Evolutionary conservation across 306 rosid genomes (phyloP).

Genomic region (Heteromeles arbutifolia): DNA sequence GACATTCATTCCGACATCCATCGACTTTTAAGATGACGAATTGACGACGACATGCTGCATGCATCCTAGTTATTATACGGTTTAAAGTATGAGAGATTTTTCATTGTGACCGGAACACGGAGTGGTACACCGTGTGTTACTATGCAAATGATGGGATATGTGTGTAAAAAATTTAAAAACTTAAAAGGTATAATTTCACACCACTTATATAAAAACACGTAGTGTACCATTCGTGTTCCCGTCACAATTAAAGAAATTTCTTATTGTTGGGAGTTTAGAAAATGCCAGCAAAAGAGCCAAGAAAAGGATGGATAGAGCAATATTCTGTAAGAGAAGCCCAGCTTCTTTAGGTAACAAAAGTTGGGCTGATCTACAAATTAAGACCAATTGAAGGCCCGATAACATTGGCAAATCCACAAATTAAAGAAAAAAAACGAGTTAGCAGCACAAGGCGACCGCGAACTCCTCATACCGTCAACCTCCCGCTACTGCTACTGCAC

Average conservation of each 20-base stretch:
- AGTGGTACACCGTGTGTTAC: too few relatives aligned
- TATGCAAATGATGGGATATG: too few relatives aligned
- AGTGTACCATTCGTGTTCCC: too few relatives aligned
- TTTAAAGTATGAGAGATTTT: too few relatives aligned
- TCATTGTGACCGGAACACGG: too few relatives aligned
- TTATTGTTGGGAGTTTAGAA: neutral
- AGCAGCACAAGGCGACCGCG: neutral
- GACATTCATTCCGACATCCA: neutral
- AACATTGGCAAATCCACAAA: neutral
- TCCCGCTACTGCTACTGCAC: neutral
- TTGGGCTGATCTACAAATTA: neutral
- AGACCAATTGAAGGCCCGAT: neutral
- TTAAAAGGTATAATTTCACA: too few relatives aligned
- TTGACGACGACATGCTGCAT: neutral
- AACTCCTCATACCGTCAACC: neutral
- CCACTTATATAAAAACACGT: too few relatives aligned
- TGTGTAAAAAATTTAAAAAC: too few relatives aligned
- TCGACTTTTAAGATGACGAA: neutral
- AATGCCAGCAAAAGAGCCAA: neutral
- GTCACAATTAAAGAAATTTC: too few relatives aligned
- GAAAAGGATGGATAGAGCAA: too few relatives aligned
- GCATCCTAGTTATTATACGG: neutral
- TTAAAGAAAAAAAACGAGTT: neutral
- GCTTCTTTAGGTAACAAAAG: neutral
- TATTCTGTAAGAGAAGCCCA: neutral